These are phyloP conservation scores for Cucurbita moschata DNA, from an alignment of 306 rosid species.

Conservation along the genomic window DNA sequence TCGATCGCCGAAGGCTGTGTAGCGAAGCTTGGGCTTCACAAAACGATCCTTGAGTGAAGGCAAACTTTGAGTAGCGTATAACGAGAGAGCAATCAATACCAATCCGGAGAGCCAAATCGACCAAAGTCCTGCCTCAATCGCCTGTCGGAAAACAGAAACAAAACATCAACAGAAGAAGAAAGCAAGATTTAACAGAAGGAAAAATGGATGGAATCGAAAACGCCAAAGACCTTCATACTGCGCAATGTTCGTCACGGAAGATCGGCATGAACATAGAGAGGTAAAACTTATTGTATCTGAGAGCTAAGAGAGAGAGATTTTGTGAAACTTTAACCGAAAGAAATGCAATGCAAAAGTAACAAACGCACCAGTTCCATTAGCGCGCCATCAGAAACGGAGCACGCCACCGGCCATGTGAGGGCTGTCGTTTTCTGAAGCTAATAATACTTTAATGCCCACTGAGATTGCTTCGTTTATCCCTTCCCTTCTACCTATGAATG, in stretches of 20 bases:
- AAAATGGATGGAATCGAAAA: background rate
- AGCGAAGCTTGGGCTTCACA: slow-evolving; percentile 8
- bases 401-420: slow-evolving; percentile 47
- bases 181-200: background rate
- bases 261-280: background rate
- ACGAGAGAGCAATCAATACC: slow-evolving; percentile 42
- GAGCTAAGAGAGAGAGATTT: background rate
- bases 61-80: slow-evolving; percentile 51
- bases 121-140: slow-evolving; percentile 36
- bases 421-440: slow-evolving; percentile 20
- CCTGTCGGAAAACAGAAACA: slow-evolving; percentile 27
- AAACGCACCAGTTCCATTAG: slow-evolving; percentile 30
- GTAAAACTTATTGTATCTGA: background rate
- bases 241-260: background rate
- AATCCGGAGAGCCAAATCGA: slow-evolving; percentile 78
- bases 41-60: slow-evolving; percentile 33
- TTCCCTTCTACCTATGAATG: background rate
- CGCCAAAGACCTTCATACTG: slow-evolving; percentile 48
- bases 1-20: slow-evolving; percentile 8
- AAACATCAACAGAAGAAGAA: slow-evolving; percentile 8
- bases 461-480: background rate
- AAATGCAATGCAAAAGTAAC: slow-evolving; percentile 35
- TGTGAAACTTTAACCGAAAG: slow-evolving; percentile 56
- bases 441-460: background rate
- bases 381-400: slow-evolving; percentile 16